Conservation (phyloP, 148 eudicot species). For the Diospyros lotus region DNA sequence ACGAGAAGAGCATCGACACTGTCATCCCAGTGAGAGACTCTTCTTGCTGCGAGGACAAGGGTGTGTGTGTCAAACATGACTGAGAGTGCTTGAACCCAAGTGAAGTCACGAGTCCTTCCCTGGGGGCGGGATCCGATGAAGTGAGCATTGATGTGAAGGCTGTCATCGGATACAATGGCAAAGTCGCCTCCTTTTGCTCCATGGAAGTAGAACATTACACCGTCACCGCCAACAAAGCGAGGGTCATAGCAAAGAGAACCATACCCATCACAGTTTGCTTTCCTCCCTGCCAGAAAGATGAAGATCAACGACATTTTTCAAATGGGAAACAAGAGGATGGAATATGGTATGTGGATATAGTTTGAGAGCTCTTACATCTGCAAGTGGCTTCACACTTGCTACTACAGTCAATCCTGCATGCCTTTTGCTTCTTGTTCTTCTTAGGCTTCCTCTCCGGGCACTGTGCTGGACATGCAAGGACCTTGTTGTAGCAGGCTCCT, state of each 20-base stretch:
- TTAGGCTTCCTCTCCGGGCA: slow-evolving; percentile 43
- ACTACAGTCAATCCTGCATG: slow-evolving; percentile 37
- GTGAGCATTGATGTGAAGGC: slow-evolving; percentile 42
- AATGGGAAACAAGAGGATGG: neutral
- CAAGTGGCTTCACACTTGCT: slow-evolving; percentile 45
- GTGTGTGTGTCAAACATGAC: slow-evolving; percentile 43
- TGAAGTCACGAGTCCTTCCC: slow-evolving; percentile 35
- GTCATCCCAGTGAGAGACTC: slow-evolving; percentile 36
- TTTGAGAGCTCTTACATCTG: slow-evolving; percentile 29
- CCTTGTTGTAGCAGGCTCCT: slow-evolving; percentile 21
- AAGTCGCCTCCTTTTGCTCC: slow-evolving; percentile 34
- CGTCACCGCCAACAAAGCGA: slow-evolving; percentile 42
- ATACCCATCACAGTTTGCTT: slow-evolving; percentile 27
- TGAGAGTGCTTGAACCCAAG: slow-evolving; percentile 46
- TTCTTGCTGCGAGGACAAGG: slow-evolving; percentile 30
- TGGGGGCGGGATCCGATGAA: slow-evolving; percentile 37
- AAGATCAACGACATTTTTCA: neutral
- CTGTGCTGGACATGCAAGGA: slow-evolving; percentile 33
- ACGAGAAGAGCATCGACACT: slow-evolving; percentile 29
- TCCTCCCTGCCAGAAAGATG: slow-evolving; percentile 25
- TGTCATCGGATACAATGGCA: slow-evolving; percentile 34
- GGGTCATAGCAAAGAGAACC: slow-evolving; percentile 45
- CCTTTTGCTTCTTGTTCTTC: slow-evolving; percentile 34
- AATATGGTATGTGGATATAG: neutral
- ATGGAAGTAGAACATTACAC: slow-evolving; percentile 45